These are phyloP conservation scores for Evansstolkia leycettana DNA, from an alignment of 495 filamentous ascomycete genomes.

Conservation along the genomic window DNA sequence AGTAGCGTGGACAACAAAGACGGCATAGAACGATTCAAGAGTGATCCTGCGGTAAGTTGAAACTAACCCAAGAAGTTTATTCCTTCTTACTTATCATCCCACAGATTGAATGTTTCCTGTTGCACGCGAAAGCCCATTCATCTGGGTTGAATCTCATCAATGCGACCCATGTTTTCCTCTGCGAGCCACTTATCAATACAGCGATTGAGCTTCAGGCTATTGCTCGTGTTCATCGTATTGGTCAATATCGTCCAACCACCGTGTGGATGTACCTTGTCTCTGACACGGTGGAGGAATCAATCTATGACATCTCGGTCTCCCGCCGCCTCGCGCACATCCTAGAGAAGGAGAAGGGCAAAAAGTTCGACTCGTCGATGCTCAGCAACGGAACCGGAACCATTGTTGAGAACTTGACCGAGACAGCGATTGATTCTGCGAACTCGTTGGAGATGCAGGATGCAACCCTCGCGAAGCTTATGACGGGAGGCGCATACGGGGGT, in stretches of 20 bases:
- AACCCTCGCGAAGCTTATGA: slow-evolving; percentile 52
- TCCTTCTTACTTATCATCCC: slow-evolving; percentile 1
- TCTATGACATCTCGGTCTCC: slow-evolving; percentile 72
- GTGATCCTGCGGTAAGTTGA: slow-evolving; percentile 45
- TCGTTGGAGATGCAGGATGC: slow-evolving; percentile 67
- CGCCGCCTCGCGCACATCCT: slow-evolving; percentile 67
- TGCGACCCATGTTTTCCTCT: slow-evolving; percentile 88
- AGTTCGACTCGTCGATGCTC: slow-evolving; percentile 7
- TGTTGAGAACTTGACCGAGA: slow-evolving; percentile 34
- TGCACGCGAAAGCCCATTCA: slow-evolving; percentile 79
- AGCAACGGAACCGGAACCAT: slow-evolving; percentile 14
- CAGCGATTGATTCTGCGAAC: slow-evolving; percentile 65
- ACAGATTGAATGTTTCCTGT: slow-evolving; percentile 67
- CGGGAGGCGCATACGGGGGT: slow-evolving; percentile 56
- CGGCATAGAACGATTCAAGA: slow-evolving; percentile 63
- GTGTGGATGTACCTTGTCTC: slow-evolving; percentile 91
- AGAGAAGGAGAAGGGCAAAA: slow-evolving; percentile 23
- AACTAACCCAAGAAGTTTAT: background rate
- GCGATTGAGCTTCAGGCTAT: slow-evolving; percentile 91
- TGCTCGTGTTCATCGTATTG: slow-evolving; percentile 86
- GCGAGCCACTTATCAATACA: slow-evolving; percentile 85
- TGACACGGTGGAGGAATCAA: slow-evolving; percentile 79
- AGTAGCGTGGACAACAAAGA: slow-evolving; percentile 48
- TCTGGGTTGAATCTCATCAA: slow-evolving; percentile 84
- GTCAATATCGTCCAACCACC: slow-evolving; percentile 74